phyloP scores from a whole-genome alignment of 805 yeast species.

The Wickerhamomyces ciferrii region DNA sequence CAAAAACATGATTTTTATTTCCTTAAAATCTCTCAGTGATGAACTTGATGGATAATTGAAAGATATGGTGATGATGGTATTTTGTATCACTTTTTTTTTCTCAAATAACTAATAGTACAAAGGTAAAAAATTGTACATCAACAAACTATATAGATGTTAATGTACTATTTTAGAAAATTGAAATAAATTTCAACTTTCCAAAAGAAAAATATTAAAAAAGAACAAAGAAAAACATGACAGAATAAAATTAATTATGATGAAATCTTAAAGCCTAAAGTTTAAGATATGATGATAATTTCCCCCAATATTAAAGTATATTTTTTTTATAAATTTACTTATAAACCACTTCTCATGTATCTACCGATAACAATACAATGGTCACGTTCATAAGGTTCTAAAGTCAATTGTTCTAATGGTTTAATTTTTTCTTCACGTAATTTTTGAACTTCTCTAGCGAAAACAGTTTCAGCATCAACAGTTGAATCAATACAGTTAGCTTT shows the following conservation, averaged over 20 bases:
- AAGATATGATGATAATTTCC: neutral
- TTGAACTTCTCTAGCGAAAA: slow-evolving; percentile 98
- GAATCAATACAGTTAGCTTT: slow-evolving; percentile 99
- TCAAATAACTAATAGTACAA: slow-evolving; percentile 1
- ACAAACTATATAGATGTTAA: neutral
- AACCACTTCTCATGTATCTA: slow-evolving; percentile 88
- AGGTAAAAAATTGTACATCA: neutral
- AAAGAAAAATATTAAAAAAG: slow-evolving; percentile 2
- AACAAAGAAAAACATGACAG: slow-evolving; percentile 4
- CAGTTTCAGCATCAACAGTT: slow-evolving; percentile 98
- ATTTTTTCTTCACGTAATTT: slow-evolving; percentile 98
- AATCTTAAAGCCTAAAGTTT: neutral
- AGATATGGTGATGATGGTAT: neutral
- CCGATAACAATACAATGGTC: slow-evolving; percentile 99
- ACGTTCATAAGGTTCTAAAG: slow-evolving; percentile 99
- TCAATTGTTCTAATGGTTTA: slow-evolving; percentile 97
- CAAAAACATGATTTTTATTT: neutral
- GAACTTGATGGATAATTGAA: neutral
- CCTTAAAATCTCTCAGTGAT: neutral
- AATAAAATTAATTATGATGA: neutral
- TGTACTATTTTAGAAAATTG: neutral
- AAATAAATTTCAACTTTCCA: neutral
- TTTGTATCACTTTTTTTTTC: neutral
- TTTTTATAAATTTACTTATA: slow-evolving; percentile 19
- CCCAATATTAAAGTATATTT: neutral